A percentile compares a stretch with the other conserved stretches of the same genome.
These are phyloP conservation scores for Gynostemma pentaphyllum DNA, from an alignment of 306 rosid genomes.

Conservation along the genomic window DNA sequence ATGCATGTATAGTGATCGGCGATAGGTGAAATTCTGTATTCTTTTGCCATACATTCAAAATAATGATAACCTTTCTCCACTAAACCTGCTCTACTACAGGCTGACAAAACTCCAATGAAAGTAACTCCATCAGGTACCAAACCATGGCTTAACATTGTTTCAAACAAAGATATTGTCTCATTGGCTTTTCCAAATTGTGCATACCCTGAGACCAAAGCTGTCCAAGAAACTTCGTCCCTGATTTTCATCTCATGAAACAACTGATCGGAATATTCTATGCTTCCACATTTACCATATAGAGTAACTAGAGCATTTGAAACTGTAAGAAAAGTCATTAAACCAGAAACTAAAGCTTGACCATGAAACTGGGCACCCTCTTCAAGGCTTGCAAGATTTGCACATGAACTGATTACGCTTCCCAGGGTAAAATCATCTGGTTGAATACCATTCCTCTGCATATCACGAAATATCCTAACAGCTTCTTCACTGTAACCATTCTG, in stretches of 20 bases:
- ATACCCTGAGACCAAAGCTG: conserved; percentile 81
- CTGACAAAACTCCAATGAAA: conserved; percentile 84
- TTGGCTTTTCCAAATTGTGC: conserved; percentile 72
- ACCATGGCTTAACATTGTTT: conserved; percentile 50
- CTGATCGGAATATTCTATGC: conserved; percentile 47
- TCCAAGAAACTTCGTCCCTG: conserved; percentile 83
- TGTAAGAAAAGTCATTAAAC: conserved; percentile 47
- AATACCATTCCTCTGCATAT: conserved; percentile 72
- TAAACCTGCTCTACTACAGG: conserved; percentile 87
- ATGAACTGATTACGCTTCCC: conserved; percentile 85
- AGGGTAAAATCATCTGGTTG: conserved; percentile 72
- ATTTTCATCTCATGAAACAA: conserved; percentile 60
- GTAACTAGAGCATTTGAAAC: conserved; percentile 88
- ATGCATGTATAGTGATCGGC: conserved; percentile 80
- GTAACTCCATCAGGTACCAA: conserved; percentile 78
- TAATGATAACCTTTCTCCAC: conserved; percentile 65
- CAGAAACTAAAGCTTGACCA: conserved; percentile 64
- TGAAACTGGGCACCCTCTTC: conserved; percentile 96
- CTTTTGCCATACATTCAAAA: conserved; percentile 54
- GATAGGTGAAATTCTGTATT: conserved; percentile 53
- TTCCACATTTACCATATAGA: conserved; percentile 77
- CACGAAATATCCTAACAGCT: conserved; percentile 59
- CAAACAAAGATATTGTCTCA: conserved; percentile 58
- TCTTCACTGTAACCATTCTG: conserved; percentile 81
- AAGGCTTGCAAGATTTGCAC: conserved; percentile 85